Evolutionary conservation across 208 protist species (phyloP), one percentile per base, ranked within the genome.

Genomic region (Herpetomonas tarakana): DNA sequence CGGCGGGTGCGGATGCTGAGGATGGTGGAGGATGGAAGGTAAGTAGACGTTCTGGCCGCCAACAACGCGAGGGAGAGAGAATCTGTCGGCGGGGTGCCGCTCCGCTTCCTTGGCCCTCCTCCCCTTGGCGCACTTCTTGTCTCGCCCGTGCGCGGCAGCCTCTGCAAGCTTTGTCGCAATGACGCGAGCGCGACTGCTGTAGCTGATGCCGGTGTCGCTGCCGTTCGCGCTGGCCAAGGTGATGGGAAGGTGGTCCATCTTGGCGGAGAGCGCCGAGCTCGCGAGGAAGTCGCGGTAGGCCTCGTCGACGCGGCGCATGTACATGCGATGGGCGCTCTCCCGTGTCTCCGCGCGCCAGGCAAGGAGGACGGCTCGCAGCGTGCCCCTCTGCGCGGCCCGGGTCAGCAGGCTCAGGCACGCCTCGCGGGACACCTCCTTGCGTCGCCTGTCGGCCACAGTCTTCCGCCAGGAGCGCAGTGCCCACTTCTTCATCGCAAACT

Each of bases 391-490:
- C 0, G 57, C 55, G 25, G 65, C 35, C 26, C 54, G 58, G 31
- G 51, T 54, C 0, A 72, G 75, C 18, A 66, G 26, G 2, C n/a
- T 6, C 12, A 59, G 24, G 6, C 44, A 49, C 16, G 44, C 44
- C 44, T 3, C 56, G 16, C 16, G 30, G 27, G 21, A 18, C 2
- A 46, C 18, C 6, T 73, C 56, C n/a, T 50, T 62, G 28, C 54
- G 65, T n/a, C 58, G 57, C 16, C 54, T 38, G 35, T 19, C 52
- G 1, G 65, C 21, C 0, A 89, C 63, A 31, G 57, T 65, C 3
- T 60, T 44, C 31, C 86, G 70, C 87, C 90, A 96, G 25, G 72
- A 74, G 6, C 81, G 75, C 64, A 91, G 74, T 7, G 85, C 68
- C 83, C 84, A 93, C 24, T 65, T 70, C 52, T 83, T 74, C 60